Evolutionary conservation across 108 stramenopile species (phyloP), one percentile per base, ranked within the genome.

Genomic region (Discostella pseudostelligera): DNA sequence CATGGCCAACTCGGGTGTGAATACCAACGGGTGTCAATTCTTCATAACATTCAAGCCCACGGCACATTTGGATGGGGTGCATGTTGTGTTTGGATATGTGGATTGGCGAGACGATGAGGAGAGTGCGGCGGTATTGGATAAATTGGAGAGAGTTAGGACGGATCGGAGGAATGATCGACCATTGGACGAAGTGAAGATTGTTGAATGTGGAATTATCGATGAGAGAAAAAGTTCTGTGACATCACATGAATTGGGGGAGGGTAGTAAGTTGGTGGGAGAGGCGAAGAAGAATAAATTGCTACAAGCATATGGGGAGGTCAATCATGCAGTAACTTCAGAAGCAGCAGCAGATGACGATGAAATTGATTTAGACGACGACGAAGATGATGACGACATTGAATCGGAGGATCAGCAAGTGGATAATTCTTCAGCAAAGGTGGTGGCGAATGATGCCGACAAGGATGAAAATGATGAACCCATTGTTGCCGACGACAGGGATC

Each of bases 21-120:
- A 96, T 68, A 92, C 96, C 21, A 96, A 96, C 63, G 93, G 93
- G 8, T 80, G 80, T 56, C 96, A 96, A 65, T 95, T 96, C 65
- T 96, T 90, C 67, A 86, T 96, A 37, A 88, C 92, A 13, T 88
- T 92, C 47, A 62, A 69, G 6, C 63, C 80, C 28, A 84, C 88
- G 10, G 80, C 84, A 7, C 89, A 94, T 81, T 80, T 97, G 48
- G 91, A 97, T 68, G 92, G 90, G 47, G 90, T 82, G 78, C 93
- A 96, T 82, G 88, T 92, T 10, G 96, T 97, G 14, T 97, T 97
- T 73, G 96, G 96, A 1, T 65, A 67, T 58, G 93, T 96, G 1
- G 81, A 84, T 55, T 81, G 83, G 56, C 80, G 88, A 56, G 71
- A 65, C 8, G 90, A 87, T 14, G 83, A 74, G 20, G 82, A 86